These are phyloP conservation scores for Lophiotrema nucula DNA, from an alignment of 495 filamentous ascomycete species.

Conservation along the genomic window DNA sequence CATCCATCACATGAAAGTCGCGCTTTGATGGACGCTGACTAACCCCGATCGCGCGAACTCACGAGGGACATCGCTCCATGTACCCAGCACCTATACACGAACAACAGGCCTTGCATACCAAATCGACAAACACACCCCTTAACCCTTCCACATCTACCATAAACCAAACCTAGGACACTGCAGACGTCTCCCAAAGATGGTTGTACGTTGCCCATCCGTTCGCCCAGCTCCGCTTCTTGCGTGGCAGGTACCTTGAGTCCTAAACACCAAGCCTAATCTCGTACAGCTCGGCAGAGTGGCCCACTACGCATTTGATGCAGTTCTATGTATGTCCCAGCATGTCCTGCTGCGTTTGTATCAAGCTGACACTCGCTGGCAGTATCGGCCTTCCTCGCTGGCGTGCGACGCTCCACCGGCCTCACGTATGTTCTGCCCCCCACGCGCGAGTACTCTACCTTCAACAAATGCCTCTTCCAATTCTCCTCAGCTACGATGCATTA, in stretches of 20 bases:
- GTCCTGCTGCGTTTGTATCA: not conserved
- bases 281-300: conserved; percentile 82
- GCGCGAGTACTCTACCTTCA: conserved; percentile 3
- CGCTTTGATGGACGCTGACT: too few relatives aligned
- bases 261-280: conserved; percentile 16
- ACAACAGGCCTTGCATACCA: too few relatives aligned
- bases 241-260: conserved; percentile 5
- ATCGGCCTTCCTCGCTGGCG: conserved; percentile 92
- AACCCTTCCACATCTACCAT: too few relatives aligned
- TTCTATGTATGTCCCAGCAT: conserved; percentile 64
- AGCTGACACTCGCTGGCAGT: conserved; percentile 52
- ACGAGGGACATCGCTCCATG: too few relatives aligned
- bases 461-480: conserved; percentile 13
- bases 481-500: too few relatives aligned
- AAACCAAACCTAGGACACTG: too few relatives aligned
- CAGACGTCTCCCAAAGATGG: too few relatives aligned
- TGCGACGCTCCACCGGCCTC: conserved; percentile 93
- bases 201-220: conserved; percentile 36
- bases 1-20: too few relatives aligned
- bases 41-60: too few relatives aligned
- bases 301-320: conserved; percentile 96
- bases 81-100: too few relatives aligned
- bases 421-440: conserved; percentile 67
- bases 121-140: too few relatives aligned
- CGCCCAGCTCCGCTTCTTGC: too few relatives aligned